These are phyloP conservation scores for Umbelopsis sp. DNA, from an alignment of 192 early-diverging fungal genomes.

Conservation along the genomic window DNA sequence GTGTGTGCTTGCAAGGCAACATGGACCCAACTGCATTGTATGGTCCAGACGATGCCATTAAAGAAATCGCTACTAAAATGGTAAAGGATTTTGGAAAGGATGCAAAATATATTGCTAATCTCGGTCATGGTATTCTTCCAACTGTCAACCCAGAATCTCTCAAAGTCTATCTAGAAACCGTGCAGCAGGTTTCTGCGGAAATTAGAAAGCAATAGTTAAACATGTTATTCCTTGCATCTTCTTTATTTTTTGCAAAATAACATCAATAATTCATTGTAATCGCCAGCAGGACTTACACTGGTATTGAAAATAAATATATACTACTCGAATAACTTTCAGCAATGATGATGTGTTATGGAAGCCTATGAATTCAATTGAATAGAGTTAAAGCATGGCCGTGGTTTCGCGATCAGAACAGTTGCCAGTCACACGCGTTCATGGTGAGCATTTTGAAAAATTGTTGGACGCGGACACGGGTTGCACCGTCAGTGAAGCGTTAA, in stretches of 20 bases:
- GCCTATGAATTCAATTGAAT: too few relatives aligned
- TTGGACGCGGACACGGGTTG: background rate
- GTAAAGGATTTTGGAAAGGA: constrained; percentile 75
- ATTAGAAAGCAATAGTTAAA: constrained; percentile 35
- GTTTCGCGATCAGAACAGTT: background rate
- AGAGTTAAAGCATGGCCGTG: too few relatives aligned
- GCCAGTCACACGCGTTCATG: background rate
- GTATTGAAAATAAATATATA: background rate
- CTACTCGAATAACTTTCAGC: background rate
- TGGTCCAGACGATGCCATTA: constrained; percentile 72
- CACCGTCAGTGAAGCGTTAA: background rate
- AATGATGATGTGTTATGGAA: too few relatives aligned
- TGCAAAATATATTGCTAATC: constrained; percentile 85
- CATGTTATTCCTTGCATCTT: background rate
- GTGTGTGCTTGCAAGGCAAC: constrained; percentile 89
- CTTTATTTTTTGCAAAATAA: too few relatives aligned
- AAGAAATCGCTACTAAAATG: constrained; percentile 76
- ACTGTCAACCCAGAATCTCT: constrained; percentile 72
- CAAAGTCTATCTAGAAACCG: constrained; percentile 68
- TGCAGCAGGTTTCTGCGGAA: constrained; percentile 62
- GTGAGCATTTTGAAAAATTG: background rate
- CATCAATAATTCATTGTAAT: background rate
- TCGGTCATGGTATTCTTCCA: constrained; percentile 97
- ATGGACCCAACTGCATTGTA: constrained; percentile 89
- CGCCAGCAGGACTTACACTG: background rate